Evolutionary conservation across 1,284 basidiomycete species (phyloP).

Genomic region (Blastosporella zonata): DNA sequence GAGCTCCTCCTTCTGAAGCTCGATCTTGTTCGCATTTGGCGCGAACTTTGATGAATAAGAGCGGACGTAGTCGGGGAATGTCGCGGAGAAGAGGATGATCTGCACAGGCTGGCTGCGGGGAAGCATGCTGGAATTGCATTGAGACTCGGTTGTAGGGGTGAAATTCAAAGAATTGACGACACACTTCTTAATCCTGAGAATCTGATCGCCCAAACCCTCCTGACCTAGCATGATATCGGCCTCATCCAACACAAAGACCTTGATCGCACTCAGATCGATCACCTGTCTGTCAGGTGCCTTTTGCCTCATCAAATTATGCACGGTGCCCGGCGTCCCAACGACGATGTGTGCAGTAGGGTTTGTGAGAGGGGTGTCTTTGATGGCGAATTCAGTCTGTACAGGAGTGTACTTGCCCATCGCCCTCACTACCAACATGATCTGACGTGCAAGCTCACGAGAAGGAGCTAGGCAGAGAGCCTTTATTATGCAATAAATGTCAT

Average conservation of each 20-base stretch:
- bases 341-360: conserved; percentile 87
- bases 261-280: conserved; percentile 79
- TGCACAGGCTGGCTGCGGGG: conserved; percentile 64
- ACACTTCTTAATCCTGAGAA: conserved; percentile 91
- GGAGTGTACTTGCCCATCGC: conserved; percentile 95
- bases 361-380: conserved; percentile 80
- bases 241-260: conserved; percentile 96
- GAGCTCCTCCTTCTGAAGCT: conserved; percentile 92
- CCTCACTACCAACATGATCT: conserved; percentile 94
- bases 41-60: conserved; percentile 90
- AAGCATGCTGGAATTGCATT: conserved; percentile 50
- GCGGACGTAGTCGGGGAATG: conserved; percentile 93
- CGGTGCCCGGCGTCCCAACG: conserved; percentile 96
- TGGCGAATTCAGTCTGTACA: conserved; percentile 92
- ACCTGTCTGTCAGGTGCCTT: conserved; percentile 40
- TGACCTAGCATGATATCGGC: conserved; percentile 99
- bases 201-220: conserved; percentile 96
- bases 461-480: conserved; percentile 93
- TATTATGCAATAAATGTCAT: not conserved
- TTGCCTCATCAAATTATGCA: conserved; percentile 79
- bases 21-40: conserved; percentile 94
- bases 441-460: conserved; percentile 94
- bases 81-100: conserved; percentile 97
- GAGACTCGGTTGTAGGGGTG: not conserved
- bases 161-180: conserved; percentile 25